Evolutionary conservation across 148 eudicot species (phyloP).

Genomic region (Fallopia convolvulus): DNA sequence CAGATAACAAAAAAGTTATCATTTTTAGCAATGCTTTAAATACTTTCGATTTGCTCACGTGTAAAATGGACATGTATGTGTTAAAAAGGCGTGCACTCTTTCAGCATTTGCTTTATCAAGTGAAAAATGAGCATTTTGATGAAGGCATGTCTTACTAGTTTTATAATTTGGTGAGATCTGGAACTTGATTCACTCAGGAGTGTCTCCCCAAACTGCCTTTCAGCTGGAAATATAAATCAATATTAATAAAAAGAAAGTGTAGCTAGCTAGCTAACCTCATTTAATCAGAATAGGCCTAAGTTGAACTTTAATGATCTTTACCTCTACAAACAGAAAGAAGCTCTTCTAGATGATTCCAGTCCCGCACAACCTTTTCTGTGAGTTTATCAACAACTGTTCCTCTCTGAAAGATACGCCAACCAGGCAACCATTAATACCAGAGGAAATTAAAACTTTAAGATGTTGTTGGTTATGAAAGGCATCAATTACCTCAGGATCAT

Average conservation of each 20-base stretch:
- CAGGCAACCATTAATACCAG: conserved; percentile 12
- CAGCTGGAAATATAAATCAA: conserved; percentile 49
- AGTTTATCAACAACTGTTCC: conserved; percentile 93
- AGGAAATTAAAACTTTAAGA: not conserved
- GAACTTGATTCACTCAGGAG: conserved; percentile 80
- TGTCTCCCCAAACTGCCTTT: conserved; percentile 89
- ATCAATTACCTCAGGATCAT: conserved; percentile 85
- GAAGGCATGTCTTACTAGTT: conserved; percentile 51
- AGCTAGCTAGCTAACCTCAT: not conserved
- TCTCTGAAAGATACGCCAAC: conserved; percentile 39
- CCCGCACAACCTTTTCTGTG: conserved; percentile 67
- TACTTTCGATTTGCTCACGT: not conserved
- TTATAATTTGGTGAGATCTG: conserved; percentile 91
- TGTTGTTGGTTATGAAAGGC: not conserved
- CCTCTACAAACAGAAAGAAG: conserved; percentile 89
- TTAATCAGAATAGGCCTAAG: not conserved
- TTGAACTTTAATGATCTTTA: conserved; percentile 16
- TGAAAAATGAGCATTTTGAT: not conserved
- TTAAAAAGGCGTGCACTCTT: not conserved
- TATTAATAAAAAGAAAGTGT: not conserved
- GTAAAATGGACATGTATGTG: not conserved
- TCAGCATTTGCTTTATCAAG: not conserved
- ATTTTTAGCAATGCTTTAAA: not conserved
- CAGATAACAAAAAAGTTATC: not conserved
- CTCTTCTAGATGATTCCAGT: conserved; percentile 68